phyloP scores from a whole-genome alignment of 2,329 filamentous ascomycete genomes.

The Colletotrichum higginsianum region DNA sequence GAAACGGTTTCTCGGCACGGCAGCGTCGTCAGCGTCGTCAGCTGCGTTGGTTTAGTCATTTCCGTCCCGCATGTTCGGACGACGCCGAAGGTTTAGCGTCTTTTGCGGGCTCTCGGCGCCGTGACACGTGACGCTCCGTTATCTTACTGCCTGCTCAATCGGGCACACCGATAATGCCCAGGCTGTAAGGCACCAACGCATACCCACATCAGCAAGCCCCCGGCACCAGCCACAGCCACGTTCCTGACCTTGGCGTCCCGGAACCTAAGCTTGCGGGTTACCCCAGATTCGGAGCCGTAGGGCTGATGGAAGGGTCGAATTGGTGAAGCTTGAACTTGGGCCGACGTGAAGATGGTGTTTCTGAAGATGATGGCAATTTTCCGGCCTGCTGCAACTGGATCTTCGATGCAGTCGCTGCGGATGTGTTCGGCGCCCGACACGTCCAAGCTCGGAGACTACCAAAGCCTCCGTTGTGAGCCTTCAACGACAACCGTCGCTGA shows the following conservation, averaged over 20 bases:
- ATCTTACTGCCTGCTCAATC: conserved; percentile 23
- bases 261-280: conserved; percentile 37
- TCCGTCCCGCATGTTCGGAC: conserved; percentile 41
- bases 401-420: background rate
- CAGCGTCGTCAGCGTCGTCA: conserved; percentile 43
- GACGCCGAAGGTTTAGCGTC: conserved; percentile 43
- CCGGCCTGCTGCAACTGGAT: background rate
- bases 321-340: conserved; percentile 38
- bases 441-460: conserved; percentile 1
- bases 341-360: conserved; percentile 1
- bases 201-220: background rate
- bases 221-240: conserved; percentile 41
- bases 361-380: conserved; percentile 9
- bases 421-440: background rate
- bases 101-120: conserved; percentile 30
- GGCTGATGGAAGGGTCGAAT: conserved; percentile 40
- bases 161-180: conserved; percentile 29
- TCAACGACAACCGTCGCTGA: conserved; percentile 17
- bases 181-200: conserved; percentile 27
- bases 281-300: conserved; percentile 42
- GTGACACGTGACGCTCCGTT: conserved; percentile 30
- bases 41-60: conserved; percentile 27
- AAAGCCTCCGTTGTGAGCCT: conserved; percentile 14
- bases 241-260: conserved; percentile 35
- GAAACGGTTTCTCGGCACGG: conserved; percentile 36